Base-by-base conservation (phyloP, 1,139 yeast species). In the Barnettozyma hawaiiensis region DNA sequence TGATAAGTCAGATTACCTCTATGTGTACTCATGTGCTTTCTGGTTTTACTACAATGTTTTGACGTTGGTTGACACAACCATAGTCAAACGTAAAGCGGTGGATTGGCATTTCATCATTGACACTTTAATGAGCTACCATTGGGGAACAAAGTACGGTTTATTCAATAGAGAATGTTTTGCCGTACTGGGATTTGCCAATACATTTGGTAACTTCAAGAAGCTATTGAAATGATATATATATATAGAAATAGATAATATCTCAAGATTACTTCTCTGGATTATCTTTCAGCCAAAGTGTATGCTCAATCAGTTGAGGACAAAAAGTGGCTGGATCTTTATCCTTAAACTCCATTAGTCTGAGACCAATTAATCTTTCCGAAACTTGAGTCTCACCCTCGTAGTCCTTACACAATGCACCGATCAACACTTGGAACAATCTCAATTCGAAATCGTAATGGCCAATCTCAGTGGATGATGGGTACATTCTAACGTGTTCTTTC, bases 381-480 rank as follows among this genome's bases (percentile, higher is more conserved):
- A 52, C 39, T 7, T 49, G 46, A 5, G 53, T 21, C 2, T 49
- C 37, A 3, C 59, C 57, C 15, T 40, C 40, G 48, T 60, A 65
- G 4, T 50, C 53, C 21, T 48, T 41, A 56, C 71, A 67, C 18
- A 65, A 31, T 5, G 63, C 57, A 45, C 61, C 63, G 0, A 62
- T 48, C 15, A 66, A 52, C 1, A 65, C 51, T 47, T 66, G 63
- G 60, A 67, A 65, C 31, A 66, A 47, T 45, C 63, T 53, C 28
- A 65, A 42, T 42, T 67, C 71, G 35, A 65, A 64, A 41, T 63
- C 66, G 42, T 65, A 64, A 2, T 59, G 59, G 1, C 51, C 49
- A 5, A 39, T 32, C 21, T 51, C 42, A 3, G 61, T 50, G 0
- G 46, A 23, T 12, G 59, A 53, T 5, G 31, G 37, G 41, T 59